Evolutionary conservation across 495 filamentous ascomycete genomes (phyloP).

Genomic region (Penicillium ochrochloron): DNA sequence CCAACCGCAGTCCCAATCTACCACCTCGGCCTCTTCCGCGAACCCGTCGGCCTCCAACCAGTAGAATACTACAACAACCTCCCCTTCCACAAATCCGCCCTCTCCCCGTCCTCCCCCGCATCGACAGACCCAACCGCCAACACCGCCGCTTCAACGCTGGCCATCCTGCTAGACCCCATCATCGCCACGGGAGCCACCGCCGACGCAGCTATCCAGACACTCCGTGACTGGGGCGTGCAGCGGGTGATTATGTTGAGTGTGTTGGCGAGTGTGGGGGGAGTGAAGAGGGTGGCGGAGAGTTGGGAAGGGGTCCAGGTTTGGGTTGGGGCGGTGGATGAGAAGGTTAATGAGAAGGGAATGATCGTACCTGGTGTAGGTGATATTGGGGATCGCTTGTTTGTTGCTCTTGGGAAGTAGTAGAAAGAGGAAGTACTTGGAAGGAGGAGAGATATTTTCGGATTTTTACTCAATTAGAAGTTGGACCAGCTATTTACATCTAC

Average conservation of each 20-base stretch:
- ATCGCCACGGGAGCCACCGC: constrained; percentile 93
- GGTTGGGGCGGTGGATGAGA: constrained; percentile 77
- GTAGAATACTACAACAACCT: constrained; percentile 99
- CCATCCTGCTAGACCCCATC: constrained; percentile 87
- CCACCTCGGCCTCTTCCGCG: constrained; percentile 92
- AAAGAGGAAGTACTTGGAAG: background rate
- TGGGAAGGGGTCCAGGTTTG: constrained; percentile 81
- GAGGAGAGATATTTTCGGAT: background rate
- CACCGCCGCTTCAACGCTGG: constrained; percentile 60
- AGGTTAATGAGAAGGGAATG: constrained; percentile 79
- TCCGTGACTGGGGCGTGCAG: constrained; percentile 88
- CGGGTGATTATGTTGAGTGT: constrained; percentile 80
- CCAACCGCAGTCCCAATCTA: constrained; percentile 82
- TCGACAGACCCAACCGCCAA: constrained; percentile 37
- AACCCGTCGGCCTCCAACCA: constrained; percentile 78
- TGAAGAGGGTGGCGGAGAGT: constrained; percentile 73
- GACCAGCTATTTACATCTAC: too few species aligned
- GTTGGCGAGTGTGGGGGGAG: constrained; percentile 68
- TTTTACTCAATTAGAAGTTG: too few species aligned
- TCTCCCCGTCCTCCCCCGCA: constrained; percentile 38
- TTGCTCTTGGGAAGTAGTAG: constrained; percentile 85
- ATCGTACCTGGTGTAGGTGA: constrained; percentile 89
- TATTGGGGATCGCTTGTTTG: constrained; percentile 89
- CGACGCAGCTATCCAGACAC: constrained; percentile 84
- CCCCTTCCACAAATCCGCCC: constrained; percentile 64